Evolutionary conservation across 495 filamentous ascomycete species (phyloP), one percentile per base, ranked within the genome.

Genomic region (Astrocystis sublimbata): DNA sequence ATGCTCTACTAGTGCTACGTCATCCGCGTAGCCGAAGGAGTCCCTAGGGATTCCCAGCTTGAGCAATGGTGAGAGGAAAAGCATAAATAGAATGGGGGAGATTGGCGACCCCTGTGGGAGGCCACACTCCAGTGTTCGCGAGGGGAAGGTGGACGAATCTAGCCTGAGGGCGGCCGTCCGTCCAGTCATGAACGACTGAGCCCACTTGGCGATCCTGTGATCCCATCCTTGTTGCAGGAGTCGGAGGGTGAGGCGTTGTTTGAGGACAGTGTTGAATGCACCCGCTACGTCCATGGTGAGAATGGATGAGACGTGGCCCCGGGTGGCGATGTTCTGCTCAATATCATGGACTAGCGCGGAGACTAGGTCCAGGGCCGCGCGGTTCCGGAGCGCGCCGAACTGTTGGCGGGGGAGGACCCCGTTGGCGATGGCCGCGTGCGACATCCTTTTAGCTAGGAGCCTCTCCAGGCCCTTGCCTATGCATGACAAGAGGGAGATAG

Each of bases 401-500:
- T 52, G 49, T 19, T 52, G 28, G 12, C 8, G 5, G n/a, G 28
- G 28, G 6, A 52, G 13, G 13, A 52, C 17, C 1, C 12, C 5
- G 1, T 52, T 5, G 1, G 6, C 4, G 26, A 52, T 35, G 26
- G 49, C 26, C 4, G 12, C 13, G 13, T 35, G 5, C 4, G 28
- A 33, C 6, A 52, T 33, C 7, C 49, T 12, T 15, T 15, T 33
- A 12, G 49, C 28, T 17, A 40, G 17, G 4, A 53, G 3, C 7
- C 31, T 1, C n/a, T 38, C 17, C 4, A 53, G 31, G 2, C 50
- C 50, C 13, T 53, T 53, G 10, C 50, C 12, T 31, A 53, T 8
- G 31, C 31, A 40, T n/a, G 33, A 26, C 13, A 62, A 35, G 2
- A 62, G 50, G 2, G 50, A 62, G 13, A 62, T 62, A 9, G 60